A percentile compares a stretch with the other conserved stretches of the same genome.
Evolutionary conservation across 345 rosid genomes (phyloP).

Genomic region (Trapa bicornis): DNA sequence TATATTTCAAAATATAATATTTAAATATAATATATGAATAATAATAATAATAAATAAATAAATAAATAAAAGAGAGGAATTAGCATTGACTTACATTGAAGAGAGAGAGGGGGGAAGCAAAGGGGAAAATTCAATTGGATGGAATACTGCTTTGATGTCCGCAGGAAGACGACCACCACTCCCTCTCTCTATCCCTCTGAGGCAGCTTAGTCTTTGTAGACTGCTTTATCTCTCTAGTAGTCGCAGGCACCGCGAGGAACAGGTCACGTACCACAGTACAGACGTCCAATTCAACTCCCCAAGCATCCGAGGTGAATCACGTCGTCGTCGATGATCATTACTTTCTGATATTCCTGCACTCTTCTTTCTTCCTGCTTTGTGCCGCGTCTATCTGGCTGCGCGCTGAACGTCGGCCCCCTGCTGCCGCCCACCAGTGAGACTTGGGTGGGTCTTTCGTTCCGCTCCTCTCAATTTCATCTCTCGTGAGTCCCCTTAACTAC

Average conservation of each 20-base stretch:
- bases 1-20: conserved; percentile 11
- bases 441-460: neutral
- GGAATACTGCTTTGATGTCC: conserved; percentile 83
- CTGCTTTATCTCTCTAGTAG: conserved; percentile 23
- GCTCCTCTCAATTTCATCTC: neutral
- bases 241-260: conserved; percentile 42
- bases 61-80: conserved; percentile 2
- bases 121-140: conserved; percentile 51
- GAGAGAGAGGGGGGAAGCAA: conserved; percentile 16
- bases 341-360: neutral
- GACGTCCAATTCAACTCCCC: conserved; percentile 2
- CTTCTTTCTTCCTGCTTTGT: neutral
- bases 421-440: neutral
- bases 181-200: conserved; percentile 6
- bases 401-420: neutral
- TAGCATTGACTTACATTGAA: conserved; percentile 34
- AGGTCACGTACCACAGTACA: conserved; percentile 22
- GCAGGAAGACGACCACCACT: conserved; percentile 39
- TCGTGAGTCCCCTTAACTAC: conserved; percentile 1
- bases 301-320: no score
- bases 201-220: conserved; percentile 5
- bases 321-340: no score
- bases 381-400: neutral
- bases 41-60: neutral
- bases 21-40: no score